Percentiles rank a stretch among this genome's conserved stretches.
Evolutionary conservation across 345 rosid species (phyloP).

Genomic region (Gossypium raimondii): DNA sequence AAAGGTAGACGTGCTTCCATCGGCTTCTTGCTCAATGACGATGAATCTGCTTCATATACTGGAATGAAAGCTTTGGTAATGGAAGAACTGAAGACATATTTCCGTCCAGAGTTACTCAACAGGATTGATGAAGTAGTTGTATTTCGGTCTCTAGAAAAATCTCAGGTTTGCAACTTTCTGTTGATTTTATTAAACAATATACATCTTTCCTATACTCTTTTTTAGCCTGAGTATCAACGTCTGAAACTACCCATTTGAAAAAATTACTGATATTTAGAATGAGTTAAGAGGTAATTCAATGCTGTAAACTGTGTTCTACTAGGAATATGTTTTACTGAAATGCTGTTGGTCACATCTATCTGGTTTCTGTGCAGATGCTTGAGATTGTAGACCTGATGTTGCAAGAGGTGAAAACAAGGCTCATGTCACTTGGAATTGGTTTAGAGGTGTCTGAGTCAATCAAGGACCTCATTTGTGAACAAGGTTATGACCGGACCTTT

Average conservation of each 20-base stretch:
- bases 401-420: constrained; percentile 74
- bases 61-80: constrained; percentile 72
- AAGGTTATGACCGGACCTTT: constrained; percentile 69
- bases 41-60: constrained; percentile 56
- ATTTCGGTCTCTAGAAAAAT: constrained; percentile 70
- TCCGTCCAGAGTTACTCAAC: constrained; percentile 95
- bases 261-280: neutral
- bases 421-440: constrained; percentile 69
- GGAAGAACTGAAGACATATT: constrained; percentile 82
- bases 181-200: neutral
- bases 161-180: constrained; percentile 59
- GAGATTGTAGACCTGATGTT: constrained; percentile 74
- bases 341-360: neutral
- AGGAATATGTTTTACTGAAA: neutral
- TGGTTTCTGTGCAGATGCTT: constrained; percentile 52
- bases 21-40: constrained; percentile 58
- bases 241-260: neutral
- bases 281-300: neutral
- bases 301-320: neutral
- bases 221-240: neutral
- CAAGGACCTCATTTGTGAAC: constrained; percentile 71
- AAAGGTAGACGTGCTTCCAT: constrained; percentile 68
- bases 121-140: constrained; percentile 94
- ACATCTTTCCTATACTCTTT: neutral
- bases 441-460: constrained; percentile 75